Evolutionary conservation across 352 stramenopile genomes (phyloP).

Genomic region (Phytophthora tentaculata): DNA sequence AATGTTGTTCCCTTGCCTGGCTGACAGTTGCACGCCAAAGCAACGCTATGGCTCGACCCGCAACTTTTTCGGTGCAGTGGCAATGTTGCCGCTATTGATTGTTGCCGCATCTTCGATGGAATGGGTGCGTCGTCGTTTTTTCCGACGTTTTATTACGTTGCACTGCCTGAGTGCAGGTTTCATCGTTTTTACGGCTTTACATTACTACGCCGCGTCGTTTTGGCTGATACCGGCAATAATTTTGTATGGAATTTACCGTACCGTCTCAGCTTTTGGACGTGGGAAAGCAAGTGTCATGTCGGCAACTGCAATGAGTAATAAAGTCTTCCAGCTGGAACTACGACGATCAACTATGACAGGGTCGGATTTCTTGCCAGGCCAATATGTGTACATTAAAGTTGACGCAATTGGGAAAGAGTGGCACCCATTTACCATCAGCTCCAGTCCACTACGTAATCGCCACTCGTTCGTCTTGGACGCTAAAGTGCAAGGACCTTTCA

Average conservation of each 20-base stretch:
- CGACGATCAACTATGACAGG: slow-evolving; percentile 31
- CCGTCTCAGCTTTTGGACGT: slow-evolving; percentile 51
- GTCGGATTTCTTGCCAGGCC: slow-evolving; percentile 53
- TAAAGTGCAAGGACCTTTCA: slow-evolving; percentile 74
- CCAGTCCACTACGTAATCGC: slow-evolving; percentile 52
- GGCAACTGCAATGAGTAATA: slow-evolving; percentile 42
- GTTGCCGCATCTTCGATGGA: slow-evolving; percentile 59
- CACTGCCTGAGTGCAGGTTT: slow-evolving; percentile 62
- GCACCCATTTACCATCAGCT: slow-evolving; percentile 81
- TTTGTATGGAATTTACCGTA: slow-evolving; percentile 67
- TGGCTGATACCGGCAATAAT: slow-evolving; percentile 65
- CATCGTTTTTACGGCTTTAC: slow-evolving; percentile 54
- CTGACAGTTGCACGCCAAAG: slow-evolving; percentile 42
- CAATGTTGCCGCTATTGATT: slow-evolving; percentile 46
- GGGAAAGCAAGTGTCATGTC: slow-evolving; percentile 53
- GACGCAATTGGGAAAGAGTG: slow-evolving; percentile 63
- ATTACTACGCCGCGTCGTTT: slow-evolving; percentile 71
- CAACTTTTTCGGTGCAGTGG: slow-evolving; percentile 70
- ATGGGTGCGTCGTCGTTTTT: slow-evolving; percentile 54
- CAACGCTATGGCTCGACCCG: slow-evolving; percentile 57
- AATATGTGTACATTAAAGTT: slow-evolving; percentile 81
- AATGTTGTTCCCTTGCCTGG: slow-evolving; percentile 65
- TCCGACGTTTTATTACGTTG: slow-evolving; percentile 59
- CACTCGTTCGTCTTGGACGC: slow-evolving; percentile 59
- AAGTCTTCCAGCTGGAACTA: slow-evolving; percentile 66